These are phyloP conservation scores for Fistulifera pelliculosa DNA, from an alignment of 108 stramenopile genomes.

Conservation along the genomic window DNA sequence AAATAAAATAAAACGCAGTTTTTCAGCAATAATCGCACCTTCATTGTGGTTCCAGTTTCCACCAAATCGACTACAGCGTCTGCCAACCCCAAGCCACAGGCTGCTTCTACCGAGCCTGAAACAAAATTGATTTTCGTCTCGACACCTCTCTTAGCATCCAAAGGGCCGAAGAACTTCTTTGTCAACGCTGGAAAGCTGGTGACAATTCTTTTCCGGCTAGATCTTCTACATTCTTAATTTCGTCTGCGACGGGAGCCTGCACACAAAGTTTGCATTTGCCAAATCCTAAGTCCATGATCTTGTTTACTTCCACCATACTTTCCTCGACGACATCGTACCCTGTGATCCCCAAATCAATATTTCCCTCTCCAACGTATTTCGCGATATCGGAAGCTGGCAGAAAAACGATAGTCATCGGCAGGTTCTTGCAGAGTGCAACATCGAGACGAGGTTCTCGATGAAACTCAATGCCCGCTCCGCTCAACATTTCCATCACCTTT, in stretches of 20 bases:
- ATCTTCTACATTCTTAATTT: constrained; percentile 54
- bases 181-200: constrained; percentile 89
- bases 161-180: constrained; percentile 72
- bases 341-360: constrained; percentile 94
- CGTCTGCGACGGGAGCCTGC: constrained; percentile 78
- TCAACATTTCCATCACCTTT: constrained; percentile 82
- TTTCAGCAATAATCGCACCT: constrained; percentile 27
- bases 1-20: neutral
- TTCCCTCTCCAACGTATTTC: constrained; percentile 91
- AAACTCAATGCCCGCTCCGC: constrained; percentile 92
- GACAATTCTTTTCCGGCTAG: constrained; percentile 92
- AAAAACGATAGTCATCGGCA: constrained; percentile 91
- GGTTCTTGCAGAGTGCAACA: constrained; percentile 71
- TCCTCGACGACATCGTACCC: constrained; percentile 85
- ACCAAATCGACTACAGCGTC: constrained; percentile 97
- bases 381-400: constrained; percentile 94
- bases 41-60: constrained; percentile 98
- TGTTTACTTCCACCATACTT: constrained; percentile 65
- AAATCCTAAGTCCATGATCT: constrained; percentile 88
- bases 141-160: constrained; percentile 65
- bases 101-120: constrained; percentile 94
- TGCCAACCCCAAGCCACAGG: constrained; percentile 92
- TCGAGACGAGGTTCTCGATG: constrained; percentile 78
- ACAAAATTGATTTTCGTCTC: constrained; percentile 81
- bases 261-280: constrained; percentile 92